Evolutionary conservation across 2,329 filamentous ascomycete species (phyloP), one percentile per base, ranked within the genome.

Genomic region (Truncatella angustata): DNA sequence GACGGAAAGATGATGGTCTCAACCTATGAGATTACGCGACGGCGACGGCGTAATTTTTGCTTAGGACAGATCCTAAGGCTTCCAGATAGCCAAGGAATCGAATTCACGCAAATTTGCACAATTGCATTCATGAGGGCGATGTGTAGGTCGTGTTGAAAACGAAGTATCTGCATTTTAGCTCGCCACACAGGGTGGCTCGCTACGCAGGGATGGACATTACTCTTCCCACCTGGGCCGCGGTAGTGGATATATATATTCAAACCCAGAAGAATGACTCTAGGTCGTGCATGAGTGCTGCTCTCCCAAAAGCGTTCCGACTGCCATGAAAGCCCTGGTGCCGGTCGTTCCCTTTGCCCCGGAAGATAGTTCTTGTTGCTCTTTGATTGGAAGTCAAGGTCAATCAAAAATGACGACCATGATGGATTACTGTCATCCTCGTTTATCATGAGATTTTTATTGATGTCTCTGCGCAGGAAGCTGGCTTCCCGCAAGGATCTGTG

Each of bases 221-320:
- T n/a, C n/a, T n/a, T n/a, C n/a, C n/a, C n/a, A n/a, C 52, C 58
- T 43, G 61, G 60, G 7, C 63, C 63, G 12, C 63, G 51, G 46
- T 68, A 69, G 56, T 72, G 65, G 43, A 70, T 65, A 35, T 63
- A 69, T 55, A 71, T 68, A 67, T 64, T 73, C 51, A 75, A 70
- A 73, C 66, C 71, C 63, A 75, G 56, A 73, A 75, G 48, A 74
- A 74, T 5, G 67, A 76, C 53, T 75, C 63, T 10, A 59, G 46
- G 24, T 59, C 54, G 49, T 59, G 53, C 54, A 47, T 52, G 55
- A 42, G 43, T 54, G 50, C 32, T 49, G 47, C 16, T 55, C 36
- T 30, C 55, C 52, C 42, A 52, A 16, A n/a, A 60, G 53, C 20
- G 39, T 50, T 18, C 47, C 34, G 24, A 58, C 54, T 3, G 54